Percentiles rank a stretch among this genome's conserved stretches.
phyloP scores from a whole-genome alignment of 2,329 filamentous ascomycete genomes.

The Dendryphion nanum region DNA sequence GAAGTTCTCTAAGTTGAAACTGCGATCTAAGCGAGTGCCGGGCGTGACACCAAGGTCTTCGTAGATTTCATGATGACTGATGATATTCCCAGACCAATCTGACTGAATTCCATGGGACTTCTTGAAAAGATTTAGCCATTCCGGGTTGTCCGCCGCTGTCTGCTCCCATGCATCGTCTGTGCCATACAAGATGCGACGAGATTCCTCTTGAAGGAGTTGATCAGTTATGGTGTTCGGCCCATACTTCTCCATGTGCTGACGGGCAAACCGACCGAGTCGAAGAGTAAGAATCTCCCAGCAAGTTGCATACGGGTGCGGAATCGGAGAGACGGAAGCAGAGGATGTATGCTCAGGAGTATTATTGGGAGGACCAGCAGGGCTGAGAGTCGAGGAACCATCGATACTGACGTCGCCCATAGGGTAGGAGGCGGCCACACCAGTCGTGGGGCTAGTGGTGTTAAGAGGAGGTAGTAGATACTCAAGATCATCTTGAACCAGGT shows the following conservation, averaged over 20 bases:
- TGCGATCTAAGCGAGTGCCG: slow-evolving; percentile 22
- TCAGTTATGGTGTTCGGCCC: slow-evolving; percentile 43
- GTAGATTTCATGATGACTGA: slow-evolving; percentile 23
- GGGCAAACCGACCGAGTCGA: slow-evolving; percentile 45
- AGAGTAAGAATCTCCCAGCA: slow-evolving; percentile 53
- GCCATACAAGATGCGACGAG: slow-evolving; percentile 49
- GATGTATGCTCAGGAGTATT: slow-evolving; percentile 1
- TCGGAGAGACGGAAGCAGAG: neutral
- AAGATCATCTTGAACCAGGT: slow-evolving; percentile 18
- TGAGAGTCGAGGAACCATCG: slow-evolving; percentile 9
- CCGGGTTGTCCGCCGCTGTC: slow-evolving; percentile 39
- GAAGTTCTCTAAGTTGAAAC: slow-evolving; percentile 31
- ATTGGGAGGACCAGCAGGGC: slow-evolving; percentile 13
- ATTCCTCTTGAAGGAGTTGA: slow-evolving; percentile 49
- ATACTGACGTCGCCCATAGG: slow-evolving; percentile 6
- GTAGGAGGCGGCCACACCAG: slow-evolving; percentile 3
- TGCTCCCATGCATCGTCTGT: slow-evolving; percentile 51
- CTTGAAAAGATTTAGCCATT: slow-evolving; percentile 51
- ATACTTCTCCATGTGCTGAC: slow-evolving; percentile 37
- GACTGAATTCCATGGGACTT: slow-evolving; percentile 45
- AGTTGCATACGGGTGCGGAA: slow-evolving; percentile 32
- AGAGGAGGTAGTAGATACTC: slow-evolving; percentile 27
- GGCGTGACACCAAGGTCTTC: slow-evolving; percentile 34
- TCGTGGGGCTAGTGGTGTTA: slow-evolving; percentile 3
- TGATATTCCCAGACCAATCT: slow-evolving; percentile 5